phyloP scores from a whole-genome alignment of 202 grass and related monocot genomes.

The Panicum hallii region DNA sequence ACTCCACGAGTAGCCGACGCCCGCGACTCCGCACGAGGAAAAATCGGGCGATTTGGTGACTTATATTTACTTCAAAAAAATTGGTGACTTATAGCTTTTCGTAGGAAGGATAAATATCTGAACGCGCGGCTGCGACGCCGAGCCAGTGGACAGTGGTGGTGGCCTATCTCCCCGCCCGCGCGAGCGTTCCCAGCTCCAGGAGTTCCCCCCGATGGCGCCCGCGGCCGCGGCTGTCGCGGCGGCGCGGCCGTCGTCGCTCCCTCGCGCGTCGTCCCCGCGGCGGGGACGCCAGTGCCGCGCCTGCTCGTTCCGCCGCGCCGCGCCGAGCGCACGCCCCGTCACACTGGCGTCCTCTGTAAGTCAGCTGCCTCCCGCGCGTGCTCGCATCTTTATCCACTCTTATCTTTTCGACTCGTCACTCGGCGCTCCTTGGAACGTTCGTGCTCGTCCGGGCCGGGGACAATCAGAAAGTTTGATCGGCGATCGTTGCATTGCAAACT shows the following conservation, averaged over 20 bases:
- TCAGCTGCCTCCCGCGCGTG: not conserved
- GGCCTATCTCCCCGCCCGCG: constrained; percentile 5
- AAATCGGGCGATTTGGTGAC: too few relatives aligned
- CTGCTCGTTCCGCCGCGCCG: not conserved
- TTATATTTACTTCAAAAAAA: too few relatives aligned
- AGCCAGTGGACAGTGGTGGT: not conserved
- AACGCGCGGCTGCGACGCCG: constrained; percentile 9
- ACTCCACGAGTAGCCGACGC: too few relatives aligned
- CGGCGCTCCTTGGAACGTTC: not conserved
- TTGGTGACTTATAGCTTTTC: too few relatives aligned
- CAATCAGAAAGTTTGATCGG: not conserved
- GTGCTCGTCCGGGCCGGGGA: not conserved
- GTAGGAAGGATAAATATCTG: constrained; percentile 35
- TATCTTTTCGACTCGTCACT: not conserved
- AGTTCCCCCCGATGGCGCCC: constrained; percentile 49
- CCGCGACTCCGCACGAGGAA: too few relatives aligned
- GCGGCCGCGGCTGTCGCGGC: constrained; percentile 19
- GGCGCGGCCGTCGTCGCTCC: constrained; percentile 28
- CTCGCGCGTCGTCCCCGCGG: not conserved
- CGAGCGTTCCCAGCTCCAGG: not conserved
- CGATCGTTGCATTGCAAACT: not conserved
- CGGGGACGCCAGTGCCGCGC: not conserved
- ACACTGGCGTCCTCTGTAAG: not conserved
- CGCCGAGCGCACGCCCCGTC: not conserved
- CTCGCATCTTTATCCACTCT: constrained; percentile 21